Base-by-base conservation (phyloP, 78 protist genomes). In the Chrysochromulina parva region DNA sequence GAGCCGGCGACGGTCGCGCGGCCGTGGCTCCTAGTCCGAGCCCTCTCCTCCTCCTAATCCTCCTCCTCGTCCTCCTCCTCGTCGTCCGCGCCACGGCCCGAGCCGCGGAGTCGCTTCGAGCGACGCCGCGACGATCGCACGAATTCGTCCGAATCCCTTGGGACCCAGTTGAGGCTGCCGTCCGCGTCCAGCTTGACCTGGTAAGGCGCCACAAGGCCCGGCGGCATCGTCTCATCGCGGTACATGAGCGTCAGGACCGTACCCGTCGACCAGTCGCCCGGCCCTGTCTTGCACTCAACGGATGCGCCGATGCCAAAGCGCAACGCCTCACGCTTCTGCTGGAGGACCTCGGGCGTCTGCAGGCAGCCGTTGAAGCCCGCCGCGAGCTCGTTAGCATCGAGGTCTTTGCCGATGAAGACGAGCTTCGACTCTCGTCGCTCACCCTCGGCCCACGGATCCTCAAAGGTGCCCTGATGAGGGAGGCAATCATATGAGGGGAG, bases 351-450 rank as follows among this genome's bases (percentile, higher is more conserved):
- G 26, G 14, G 14, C 26, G 69, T 19, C 6, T 7, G 6, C 5
- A 19, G 28, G 24, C 69, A 62, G 28, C 6, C 24, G 28, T 5
- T 19, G 24, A 62, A 62, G 69, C 4, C 69, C 69, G 14, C 69
- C 5, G 6, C 5, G 26, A 62, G 69, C 69, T 11, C 69, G 5
- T 11, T 19, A 19, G 5, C 26, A 3, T 90, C 53, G 16, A 90
- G 66, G 48, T 90, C 53, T 82, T 90, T 90, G 57, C 93, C 93
- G 47, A 90, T 90, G 89, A 90, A 90, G 81, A 90, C 78, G 62
- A 80, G 85, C 69, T 69, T 78, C 80, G 54, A 52, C 92, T 69
- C 86, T 19, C 60, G 82, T 71, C 0, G 5, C 48, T 67, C 85
- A 1, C 66, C 85, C 67, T 71, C 52, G n/a, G 26, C 62, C 60